Percentiles rank a stretch among this genome's conserved stretches.
phyloP scores from a whole-genome alignment of 192 early-diverging fungal genomes.

The Polychytrium aggregatum region DNA sequence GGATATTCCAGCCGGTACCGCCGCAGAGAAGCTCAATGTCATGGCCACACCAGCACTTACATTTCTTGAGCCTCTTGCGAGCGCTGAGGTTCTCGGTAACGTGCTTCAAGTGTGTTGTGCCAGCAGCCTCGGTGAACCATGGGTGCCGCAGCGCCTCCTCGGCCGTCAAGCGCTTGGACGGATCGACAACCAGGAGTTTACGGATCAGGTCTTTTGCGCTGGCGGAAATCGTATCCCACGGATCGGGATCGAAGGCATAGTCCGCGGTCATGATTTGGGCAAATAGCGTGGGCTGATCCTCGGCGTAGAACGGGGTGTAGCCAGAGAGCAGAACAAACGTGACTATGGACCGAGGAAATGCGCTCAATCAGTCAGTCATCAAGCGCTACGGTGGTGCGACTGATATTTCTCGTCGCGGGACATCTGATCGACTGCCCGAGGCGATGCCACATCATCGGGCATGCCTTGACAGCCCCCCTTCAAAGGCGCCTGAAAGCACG shows the following conservation, averaged over 20 bases:
- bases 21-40: no score
- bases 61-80: constrained; percentile 53
- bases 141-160: constrained; percentile 27
- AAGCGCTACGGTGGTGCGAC: no score
- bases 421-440: no score
- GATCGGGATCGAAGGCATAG: constrained; percentile 49
- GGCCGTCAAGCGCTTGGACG: constrained; percentile 45
- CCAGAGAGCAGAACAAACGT: constrained; percentile 40
- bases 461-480: no score
- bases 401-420: no score
- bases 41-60: no score
- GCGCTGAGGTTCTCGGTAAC: constrained; percentile 58
- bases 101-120: constrained; percentile 46
- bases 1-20: no score
- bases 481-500: no score
- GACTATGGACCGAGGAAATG: no score
- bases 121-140: constrained; percentile 24
- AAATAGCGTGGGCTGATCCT: constrained; percentile 39
- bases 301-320: constrained; percentile 40
- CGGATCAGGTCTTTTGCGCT: constrained; percentile 74
- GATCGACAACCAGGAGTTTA: constrained; percentile 54
- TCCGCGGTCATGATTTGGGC: constrained; percentile 54
- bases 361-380: no score
- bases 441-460: no score
- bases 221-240: constrained; percentile 24